Percentiles rank a stretch among this genome's conserved stretches.
phyloP scores from a whole-genome alignment of 2,329 filamentous ascomycete genomes.

The Seiridium unicorne region DNA sequence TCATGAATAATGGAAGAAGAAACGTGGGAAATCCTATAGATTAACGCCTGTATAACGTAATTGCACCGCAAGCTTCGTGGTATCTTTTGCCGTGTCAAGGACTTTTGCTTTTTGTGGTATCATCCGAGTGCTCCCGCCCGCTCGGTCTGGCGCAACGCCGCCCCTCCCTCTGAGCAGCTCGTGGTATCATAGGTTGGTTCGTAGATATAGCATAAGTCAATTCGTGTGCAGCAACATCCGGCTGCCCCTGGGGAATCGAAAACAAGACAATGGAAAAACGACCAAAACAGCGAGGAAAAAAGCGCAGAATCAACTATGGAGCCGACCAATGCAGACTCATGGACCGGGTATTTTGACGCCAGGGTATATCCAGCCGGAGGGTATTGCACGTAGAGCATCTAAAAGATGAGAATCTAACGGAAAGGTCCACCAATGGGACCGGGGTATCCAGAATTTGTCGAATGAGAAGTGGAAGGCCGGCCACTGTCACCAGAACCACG shows the following conservation, averaged over 20 bases:
- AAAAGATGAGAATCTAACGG: slow-evolving; percentile 66
- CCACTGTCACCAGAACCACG: slow-evolving; percentile 88
- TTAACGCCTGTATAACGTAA: slow-evolving; percentile 6
- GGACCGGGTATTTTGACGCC: slow-evolving; percentile 56
- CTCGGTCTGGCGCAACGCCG: slow-evolving; percentile 29
- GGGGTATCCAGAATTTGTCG: slow-evolving; percentile 94
- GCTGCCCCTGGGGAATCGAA: slow-evolving; percentile 21
- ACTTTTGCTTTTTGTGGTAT: slow-evolving; percentile 31
- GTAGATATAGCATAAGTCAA: slow-evolving; percentile 29
- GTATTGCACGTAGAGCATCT: slow-evolving; percentile 53
- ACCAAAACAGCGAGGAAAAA: slow-evolving; percentile 25
- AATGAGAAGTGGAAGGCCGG: slow-evolving; percentile 91
- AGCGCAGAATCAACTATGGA: slow-evolving; percentile 33
- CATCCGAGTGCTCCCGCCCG: slow-evolving; percentile 25
- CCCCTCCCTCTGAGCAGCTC: slow-evolving; percentile 25
- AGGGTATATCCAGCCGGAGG: slow-evolving; percentile 64
- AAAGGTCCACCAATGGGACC: slow-evolving; percentile 87
- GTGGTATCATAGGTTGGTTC: slow-evolving; percentile 33
- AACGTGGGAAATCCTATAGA: slow-evolving; percentile 5
- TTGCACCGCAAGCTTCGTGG: slow-evolving; percentile 1
- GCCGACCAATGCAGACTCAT: slow-evolving; percentile 45
- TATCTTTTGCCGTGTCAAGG: slow-evolving; percentile 7
- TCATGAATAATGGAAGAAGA: background rate
- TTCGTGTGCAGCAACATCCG: slow-evolving; percentile 24
- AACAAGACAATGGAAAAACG: slow-evolving; percentile 17